Evolutionary conservation across 1,284 basidiomycete genomes (phyloP), one percentile per base, ranked within the genome.

Genomic region (Dichomitus squalens): DNA sequence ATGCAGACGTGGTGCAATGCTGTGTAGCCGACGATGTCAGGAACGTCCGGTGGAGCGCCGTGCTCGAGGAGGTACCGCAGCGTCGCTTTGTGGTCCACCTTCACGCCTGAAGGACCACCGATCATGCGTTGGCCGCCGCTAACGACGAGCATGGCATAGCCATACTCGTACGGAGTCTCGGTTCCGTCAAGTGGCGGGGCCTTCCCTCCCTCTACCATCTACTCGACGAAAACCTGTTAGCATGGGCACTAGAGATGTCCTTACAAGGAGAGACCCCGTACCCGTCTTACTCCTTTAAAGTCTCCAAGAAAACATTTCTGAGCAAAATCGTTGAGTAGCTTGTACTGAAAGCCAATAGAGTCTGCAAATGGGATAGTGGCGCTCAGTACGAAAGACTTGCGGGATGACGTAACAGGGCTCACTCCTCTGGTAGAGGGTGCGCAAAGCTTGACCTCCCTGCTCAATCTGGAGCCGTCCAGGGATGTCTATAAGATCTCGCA

Each of bases 1-100:
- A 73, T 75, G 5, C 76, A 73, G 0, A 73, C 70, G 60, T 83
- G 82, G 35, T 78, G 72, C 2, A 85, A 73, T 2, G 83, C 80
- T 0, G 80, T 82, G 66, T 72, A 73, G 6, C 80, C 81, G 8
- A 71, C 73, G 49, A 85, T 76, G 57, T 86, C 83, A 0, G 70
- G 67, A 3, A 75, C 29, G 58, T 84, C 74, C 0, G 74, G 66
- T 0, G 79, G 71, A 0, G 76, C 71, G 20, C 82, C 82, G 1
- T 67, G 60, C 1, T 72, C 65, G 40, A 85, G 66, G 38, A 86
- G 76, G 52, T 74, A 76, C 38, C 69, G 64, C 49, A 85, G 68
- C 5, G 73, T 67, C 2, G 73, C 77, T 11, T 64, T 35, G 59
- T 81, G 75, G 47, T 69, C 59, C 48, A 68, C 43, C 18, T n/a